A percentile compares a stretch with the other conserved stretches of the same genome.
Evolutionary conservation across 108 stramenopile species (phyloP).

Genomic region (Cyclotella atomus): DNA sequence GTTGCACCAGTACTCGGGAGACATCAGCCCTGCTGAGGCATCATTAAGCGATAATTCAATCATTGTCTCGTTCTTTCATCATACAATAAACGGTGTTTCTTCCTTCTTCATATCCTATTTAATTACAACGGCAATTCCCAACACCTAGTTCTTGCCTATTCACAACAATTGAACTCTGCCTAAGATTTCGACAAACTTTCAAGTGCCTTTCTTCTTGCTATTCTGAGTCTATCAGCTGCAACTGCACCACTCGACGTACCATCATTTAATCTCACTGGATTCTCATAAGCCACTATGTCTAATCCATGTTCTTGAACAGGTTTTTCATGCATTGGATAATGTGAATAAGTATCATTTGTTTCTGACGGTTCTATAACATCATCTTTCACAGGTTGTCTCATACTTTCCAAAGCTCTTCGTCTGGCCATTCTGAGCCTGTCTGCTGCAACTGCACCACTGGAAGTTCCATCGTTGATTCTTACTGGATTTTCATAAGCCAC

Average conservation of each 20-base stretch:
- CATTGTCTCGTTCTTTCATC: too few species aligned
- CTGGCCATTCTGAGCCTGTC: conserved; percentile 40
- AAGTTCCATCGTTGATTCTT: conserved; percentile 39
- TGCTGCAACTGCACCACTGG: conserved; percentile 39
- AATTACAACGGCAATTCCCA: too few species aligned
- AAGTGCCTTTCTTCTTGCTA: conserved; percentile 29
- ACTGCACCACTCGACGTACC: conserved; percentile 49
- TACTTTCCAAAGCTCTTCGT: conserved; percentile 23
- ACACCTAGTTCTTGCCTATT: too few species aligned
- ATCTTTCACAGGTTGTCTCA: not conserved
- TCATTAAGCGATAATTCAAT: too few species aligned
- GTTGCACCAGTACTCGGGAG: too few species aligned
- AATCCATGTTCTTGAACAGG: conserved; percentile 9
- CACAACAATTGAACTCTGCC: too few species aligned
- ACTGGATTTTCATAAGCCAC: conserved; percentile 30
- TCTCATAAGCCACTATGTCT: conserved; percentile 16
- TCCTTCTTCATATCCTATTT: too few species aligned
- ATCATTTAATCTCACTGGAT: conserved; percentile 38
- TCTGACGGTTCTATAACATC: not conserved
- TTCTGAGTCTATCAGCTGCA: conserved; percentile 28
- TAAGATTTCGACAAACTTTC: conserved; percentile 13
- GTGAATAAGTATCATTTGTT: too few species aligned
- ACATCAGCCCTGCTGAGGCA: too few species aligned
- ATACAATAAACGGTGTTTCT: too few species aligned
- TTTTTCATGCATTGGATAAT: too few species aligned